Evolutionary conservation across 2,329 filamentous ascomycete genomes (phyloP).

Genomic region (Colletotrichum sp.): DNA sequence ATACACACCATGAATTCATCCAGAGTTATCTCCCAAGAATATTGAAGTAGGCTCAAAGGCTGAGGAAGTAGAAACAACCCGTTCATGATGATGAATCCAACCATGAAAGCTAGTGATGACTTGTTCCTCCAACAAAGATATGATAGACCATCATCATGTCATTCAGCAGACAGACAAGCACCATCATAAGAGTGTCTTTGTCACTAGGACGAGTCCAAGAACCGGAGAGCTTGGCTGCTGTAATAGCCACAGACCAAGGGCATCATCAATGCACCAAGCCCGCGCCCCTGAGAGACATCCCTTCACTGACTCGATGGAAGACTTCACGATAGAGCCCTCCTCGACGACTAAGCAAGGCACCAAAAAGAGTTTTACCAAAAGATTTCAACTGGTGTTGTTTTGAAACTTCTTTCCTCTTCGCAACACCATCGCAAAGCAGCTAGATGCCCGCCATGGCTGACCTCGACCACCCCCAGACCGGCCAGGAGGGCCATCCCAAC

Average conservation of each 20-base stretch:
- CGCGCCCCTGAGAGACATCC: neutral
- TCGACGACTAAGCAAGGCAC: neutral
- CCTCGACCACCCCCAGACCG: neutral
- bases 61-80: neutral
- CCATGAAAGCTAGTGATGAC: neutral
- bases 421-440: neutral
- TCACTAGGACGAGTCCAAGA: fast-evolving
- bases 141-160: fast-evolving
- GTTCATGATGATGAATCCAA: neutral
- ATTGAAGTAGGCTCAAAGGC: neutral
- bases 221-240: neutral
- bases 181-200: neutral
- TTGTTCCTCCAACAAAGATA: neutral
- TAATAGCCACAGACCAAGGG: neutral
- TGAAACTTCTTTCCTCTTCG: neutral
- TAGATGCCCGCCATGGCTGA: neutral
- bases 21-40: neutral
- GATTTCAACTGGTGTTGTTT: neutral
- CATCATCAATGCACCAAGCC: neutral
- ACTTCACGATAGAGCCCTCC: neutral
- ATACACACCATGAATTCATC: no score
- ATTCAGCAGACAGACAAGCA: neutral
- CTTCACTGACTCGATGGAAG: neutral
- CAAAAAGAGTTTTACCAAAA: fast-evolving
- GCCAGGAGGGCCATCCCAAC: neutral